Evolutionary conservation across 306 rosid genomes (phyloP).

Genomic region (Prosopis cineraria): DNA sequence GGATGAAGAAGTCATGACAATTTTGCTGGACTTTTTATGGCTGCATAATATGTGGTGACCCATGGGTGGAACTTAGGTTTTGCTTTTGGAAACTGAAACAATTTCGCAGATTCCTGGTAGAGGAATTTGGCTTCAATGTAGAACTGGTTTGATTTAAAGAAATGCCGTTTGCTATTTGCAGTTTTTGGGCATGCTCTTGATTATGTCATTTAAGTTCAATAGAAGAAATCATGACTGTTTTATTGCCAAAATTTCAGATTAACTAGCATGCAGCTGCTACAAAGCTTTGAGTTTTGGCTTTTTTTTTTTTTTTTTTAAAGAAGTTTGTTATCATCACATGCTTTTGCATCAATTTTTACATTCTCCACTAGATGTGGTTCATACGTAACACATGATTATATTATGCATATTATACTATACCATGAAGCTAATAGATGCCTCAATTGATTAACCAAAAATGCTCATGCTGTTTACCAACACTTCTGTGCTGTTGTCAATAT

Average conservation of each 20-base stretch:
- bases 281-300: neutral
- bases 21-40: constrained; percentile 17
- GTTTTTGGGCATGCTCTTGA: constrained; percentile 1
- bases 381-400: neutral
- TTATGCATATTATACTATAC: neutral
- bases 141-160: neutral
- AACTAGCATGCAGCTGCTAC: neutral
- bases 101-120: neutral
- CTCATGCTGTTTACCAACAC: neutral
- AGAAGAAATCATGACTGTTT: neutral
- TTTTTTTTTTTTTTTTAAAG: neutral
- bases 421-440: neutral
- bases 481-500: too few species aligned
- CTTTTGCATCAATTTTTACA: neutral
- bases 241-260: neutral
- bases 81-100: neutral
- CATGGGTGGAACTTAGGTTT: neutral
- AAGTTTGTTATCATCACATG: neutral
- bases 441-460: neutral
- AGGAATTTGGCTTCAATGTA: neutral
- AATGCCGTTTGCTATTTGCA: neutral
- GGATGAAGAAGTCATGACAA: neutral
- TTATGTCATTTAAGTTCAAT: neutral
- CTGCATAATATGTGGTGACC: constrained; percentile 13
- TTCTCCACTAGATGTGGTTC: neutral